Base-by-base conservation (phyloP, 352 stramenopile species). In the Lagenidium giganteum region DNA sequence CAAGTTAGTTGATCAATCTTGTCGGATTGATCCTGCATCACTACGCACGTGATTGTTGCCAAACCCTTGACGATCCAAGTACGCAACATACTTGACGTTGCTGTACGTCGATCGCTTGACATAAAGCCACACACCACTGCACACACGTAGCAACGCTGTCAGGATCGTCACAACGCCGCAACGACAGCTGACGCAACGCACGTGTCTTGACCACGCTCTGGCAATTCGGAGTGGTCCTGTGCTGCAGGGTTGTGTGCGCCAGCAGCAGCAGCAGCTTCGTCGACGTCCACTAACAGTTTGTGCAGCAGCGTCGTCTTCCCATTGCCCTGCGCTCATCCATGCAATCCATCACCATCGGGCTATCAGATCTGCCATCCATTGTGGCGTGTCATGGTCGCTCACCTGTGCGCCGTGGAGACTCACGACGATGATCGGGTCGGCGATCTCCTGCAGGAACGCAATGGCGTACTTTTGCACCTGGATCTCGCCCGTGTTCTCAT, bases 381-480 rank as follows among this genome's bases (percentile, higher is more conserved):
- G n/a, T n/a, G n/a, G n/a, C n/a, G 6, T 45, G 26, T 30, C 6
- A 24, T 43, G 29, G 31, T 5, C 9, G 16, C 18, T 16, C 22
- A 68, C 65, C 55, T 67, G 73, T 5, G 54, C 40, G 32, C 76
- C 76, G 31, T 89, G 73, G 18, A 93, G 29, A 48, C 72, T 88
- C 47, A 90, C 73, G 39, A 87, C 66, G 21, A 78, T 51, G 37
- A 93, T 47, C 18, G 80, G 63, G 16, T 85, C 80, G 0, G 69
- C 66, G 31, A 90, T 61, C 11, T 67, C 67, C 60, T 90, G 74
- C 11, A 92, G 60, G 47, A 90, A 90, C 5, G 60, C 71, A 11
- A 90, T 76, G 14, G 80, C 66, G 9, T 83, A 68, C 38, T 79
- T 69, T 42, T 92, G 54, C 34, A 90, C 76, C 54, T 90, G 72